Evolutionary conservation across 306 rosid genomes (phyloP).

Genomic region (Begonia loranthoides): DNA sequence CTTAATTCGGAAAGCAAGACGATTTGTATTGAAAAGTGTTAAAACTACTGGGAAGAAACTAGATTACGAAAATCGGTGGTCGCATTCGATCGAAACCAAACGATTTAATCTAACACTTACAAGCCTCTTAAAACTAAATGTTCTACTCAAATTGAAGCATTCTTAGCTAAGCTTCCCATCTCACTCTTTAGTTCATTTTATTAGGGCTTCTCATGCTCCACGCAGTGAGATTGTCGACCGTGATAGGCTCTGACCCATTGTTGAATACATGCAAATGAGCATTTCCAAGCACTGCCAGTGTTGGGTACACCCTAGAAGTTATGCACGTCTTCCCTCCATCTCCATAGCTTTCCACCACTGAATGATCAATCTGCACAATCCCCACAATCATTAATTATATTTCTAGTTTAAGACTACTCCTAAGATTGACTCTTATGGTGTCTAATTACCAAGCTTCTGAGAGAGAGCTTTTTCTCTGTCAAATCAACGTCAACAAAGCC

Average conservation of each 20-base stretch:
- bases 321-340: slow-evolving; percentile 65
- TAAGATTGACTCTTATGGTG: too few species aligned
- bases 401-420: too few species aligned
- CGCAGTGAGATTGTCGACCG: slow-evolving; percentile 37
- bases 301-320: slow-evolving; percentile 77
- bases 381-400: not conserved
- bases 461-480: slow-evolving; percentile 37
- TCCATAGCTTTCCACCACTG: slow-evolving; percentile 79
- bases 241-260: slow-evolving; percentile 53
- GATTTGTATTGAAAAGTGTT: too few species aligned
- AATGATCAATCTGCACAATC: slow-evolving; percentile 61
- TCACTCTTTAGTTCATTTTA: too few species aligned
- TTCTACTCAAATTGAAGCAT: too few species aligned
- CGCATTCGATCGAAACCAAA: too few species aligned
- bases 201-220: slow-evolving; percentile 69
- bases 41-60: too few species aligned
- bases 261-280: slow-evolving; percentile 73
- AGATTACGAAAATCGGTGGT: too few species aligned
- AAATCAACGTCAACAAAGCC: slow-evolving; percentile 58
- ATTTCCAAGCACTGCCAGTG: slow-evolving; percentile 24
- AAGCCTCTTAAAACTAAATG: too few species aligned
- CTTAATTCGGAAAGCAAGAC: too few species aligned
- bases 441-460: slow-evolving; percentile 65
- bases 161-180: too few species aligned
- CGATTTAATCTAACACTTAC: too few species aligned